Conservation (phyloP, 2,329 filamentous ascomycete genomes). For the Phialophora verrucosa region DNA sequence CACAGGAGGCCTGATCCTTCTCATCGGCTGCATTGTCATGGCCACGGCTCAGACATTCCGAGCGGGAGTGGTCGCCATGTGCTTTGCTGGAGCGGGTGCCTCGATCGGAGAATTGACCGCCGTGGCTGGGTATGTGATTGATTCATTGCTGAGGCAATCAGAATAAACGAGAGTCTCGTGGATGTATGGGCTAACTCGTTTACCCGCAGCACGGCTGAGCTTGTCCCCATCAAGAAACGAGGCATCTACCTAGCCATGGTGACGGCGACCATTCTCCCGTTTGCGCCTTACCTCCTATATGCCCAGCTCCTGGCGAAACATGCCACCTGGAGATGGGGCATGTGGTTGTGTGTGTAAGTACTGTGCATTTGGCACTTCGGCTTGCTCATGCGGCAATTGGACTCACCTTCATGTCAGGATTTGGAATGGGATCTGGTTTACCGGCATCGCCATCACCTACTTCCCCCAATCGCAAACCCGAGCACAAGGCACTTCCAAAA, state of each 20-base stretch:
- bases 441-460: conserved; percentile 7
- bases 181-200: too few relatives aligned
- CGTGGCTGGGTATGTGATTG: too few relatives aligned
- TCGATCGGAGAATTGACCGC: too few relatives aligned
- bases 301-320: conserved; percentile 12
- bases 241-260: conserved; percentile 24
- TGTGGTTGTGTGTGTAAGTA: too few relatives aligned
- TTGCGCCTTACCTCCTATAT: conserved; percentile 21
- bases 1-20: conserved; percentile 16
- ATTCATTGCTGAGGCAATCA: too few relatives aligned
- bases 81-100: conserved; percentile 17
- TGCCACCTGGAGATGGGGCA: conserved; percentile 16
- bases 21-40: conserved; percentile 21
- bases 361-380: too few relatives aligned
- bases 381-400: too few relatives aligned
- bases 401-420: conserved; percentile 7
- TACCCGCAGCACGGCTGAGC: conserved; percentile 17
- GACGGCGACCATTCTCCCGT: conserved; percentile 23
- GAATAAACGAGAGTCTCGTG: too few relatives aligned
- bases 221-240: conserved; percentile 26
- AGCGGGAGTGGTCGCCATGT: conserved; percentile 18
- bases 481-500: conserved; percentile 1
- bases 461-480: conserved; percentile 14
- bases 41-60: conserved; percentile 19
- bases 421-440: conserved; percentile 11